These are phyloP conservation scores for Ulmus americana DNA, from an alignment of 331 rosid species.

Conservation along the genomic window DNA sequence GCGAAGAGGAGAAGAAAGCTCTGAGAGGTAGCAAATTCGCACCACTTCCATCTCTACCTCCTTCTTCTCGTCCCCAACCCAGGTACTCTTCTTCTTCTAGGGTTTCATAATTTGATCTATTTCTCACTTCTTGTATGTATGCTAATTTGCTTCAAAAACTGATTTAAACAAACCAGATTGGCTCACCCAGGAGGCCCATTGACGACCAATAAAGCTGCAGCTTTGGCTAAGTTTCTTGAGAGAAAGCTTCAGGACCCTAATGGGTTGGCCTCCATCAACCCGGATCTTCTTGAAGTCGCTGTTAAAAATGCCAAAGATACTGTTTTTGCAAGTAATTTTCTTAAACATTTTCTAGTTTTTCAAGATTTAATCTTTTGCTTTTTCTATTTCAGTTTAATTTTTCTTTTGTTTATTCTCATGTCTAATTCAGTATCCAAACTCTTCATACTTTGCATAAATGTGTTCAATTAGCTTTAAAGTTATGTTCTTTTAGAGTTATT, in stretches of 20 bases:
- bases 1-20: conserved; percentile 79
- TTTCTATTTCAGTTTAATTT: background rate
- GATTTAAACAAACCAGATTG: conserved; percentile 36
- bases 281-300: conserved; percentile 63
- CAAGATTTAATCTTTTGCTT: background rate
- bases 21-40: conserved; percentile 94
- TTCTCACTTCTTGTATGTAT: background rate
- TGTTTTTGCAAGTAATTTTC: conserved; percentile 38
- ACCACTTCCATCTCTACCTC: conserved; percentile 58
- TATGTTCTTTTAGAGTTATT: background rate
- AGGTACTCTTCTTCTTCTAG: conserved; percentile 37
- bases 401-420: too few species aligned
- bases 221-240: conserved; percentile 78
- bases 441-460: background rate
- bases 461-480: background rate
- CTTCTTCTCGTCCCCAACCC: conserved; percentile 44
- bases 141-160: background rate
- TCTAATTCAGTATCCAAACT: too few species aligned
- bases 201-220: conserved; percentile 87
- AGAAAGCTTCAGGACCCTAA: conserved; percentile 67
- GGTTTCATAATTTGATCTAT: conserved; percentile 19
- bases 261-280: conserved; percentile 62
- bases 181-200: conserved; percentile 96
- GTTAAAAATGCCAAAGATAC: conserved; percentile 66
- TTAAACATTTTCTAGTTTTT: background rate